Base-by-base conservation (phyloP, 345 rosid species). In the Geranium brycei region DNA sequence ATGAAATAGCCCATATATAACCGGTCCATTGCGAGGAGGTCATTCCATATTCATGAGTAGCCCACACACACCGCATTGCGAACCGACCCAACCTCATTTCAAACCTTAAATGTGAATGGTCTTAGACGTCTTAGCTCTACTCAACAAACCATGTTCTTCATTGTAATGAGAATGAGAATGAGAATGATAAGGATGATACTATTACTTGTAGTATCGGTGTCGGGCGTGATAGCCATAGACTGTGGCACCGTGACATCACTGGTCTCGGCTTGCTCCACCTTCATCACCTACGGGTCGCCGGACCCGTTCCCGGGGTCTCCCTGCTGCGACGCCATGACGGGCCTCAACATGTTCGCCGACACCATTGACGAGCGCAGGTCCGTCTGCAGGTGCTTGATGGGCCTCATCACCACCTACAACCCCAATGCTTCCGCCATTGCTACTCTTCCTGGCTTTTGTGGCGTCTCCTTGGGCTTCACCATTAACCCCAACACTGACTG, bases 361-460 rank as follows among this genome's bases (percentile, higher is more conserved):
- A 60, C 84, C 19, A 19, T 28, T 3, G 76, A 70, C 23, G 75
- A 69, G 38, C 72, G 72, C 66, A 57, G 58, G 1, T 67, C 70
- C 53, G 77, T 87, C 5, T 84, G 86, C 63, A 59, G 70, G 35
- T 87, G 88, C 69, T 47, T 84, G 35, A 75, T 79, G 79, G 68
- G 66, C 31, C 85, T 84, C 69, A 77, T 84, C 41, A 60, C 66
- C 16, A 53, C 78, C 51, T 77, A 80, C 64, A 78, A 62, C 38
- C 69, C 87, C 0, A 81, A 87, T 19, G 86, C 91, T 71, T 81
- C 95, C 0, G 82, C 83, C 12, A 81, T 88, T 17, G 84, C 96
- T 28, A 84, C 87, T 14, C 61, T 87, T 58, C 87, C 95, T 0
- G 95, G 95, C 63, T 75, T 92, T 65, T 92, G 96, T 19, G 95